These are phyloP conservation scores for Magnusiomyces tetraspermus DNA, from an alignment of 1,139 yeast genomes.

Conservation along the genomic window DNA sequence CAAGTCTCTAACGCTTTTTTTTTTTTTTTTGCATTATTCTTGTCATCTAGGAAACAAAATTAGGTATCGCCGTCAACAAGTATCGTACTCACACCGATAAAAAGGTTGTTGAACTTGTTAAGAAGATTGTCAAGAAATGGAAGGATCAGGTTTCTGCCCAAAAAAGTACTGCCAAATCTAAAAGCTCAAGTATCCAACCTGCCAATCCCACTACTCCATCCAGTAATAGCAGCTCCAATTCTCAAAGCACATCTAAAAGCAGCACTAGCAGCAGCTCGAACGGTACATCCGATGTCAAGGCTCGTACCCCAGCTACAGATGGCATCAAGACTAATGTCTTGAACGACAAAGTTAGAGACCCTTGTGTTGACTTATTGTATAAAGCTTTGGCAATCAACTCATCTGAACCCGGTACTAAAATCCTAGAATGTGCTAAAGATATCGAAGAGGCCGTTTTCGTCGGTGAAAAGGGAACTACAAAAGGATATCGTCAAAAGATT, in stretches of 20 bases:
- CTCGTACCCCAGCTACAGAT: slow-evolving; percentile 72
- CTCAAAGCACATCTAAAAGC: slow-evolving; percentile 11
- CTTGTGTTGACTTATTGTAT: slow-evolving; percentile 73
- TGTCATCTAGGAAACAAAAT: slow-evolving; percentile 67
- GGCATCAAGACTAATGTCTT: slow-evolving; percentile 64
- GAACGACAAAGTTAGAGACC: slow-evolving; percentile 71
- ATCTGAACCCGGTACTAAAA: slow-evolving; percentile 45
- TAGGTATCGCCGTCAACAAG: slow-evolving; percentile 95
- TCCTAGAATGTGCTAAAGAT: slow-evolving; percentile 55
- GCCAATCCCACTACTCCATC: slow-evolving; percentile 5
- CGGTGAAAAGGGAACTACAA: slow-evolving; percentile 46
- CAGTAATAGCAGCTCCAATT: slow-evolving; percentile 10
- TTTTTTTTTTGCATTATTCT: neutral
- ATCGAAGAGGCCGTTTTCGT: slow-evolving; percentile 66
- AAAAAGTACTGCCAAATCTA: slow-evolving; percentile 32
- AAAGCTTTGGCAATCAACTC: slow-evolving; percentile 84
- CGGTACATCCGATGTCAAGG: slow-evolving; percentile 20
- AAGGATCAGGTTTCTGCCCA: slow-evolving; percentile 80
- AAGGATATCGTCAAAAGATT: slow-evolving; percentile 64
- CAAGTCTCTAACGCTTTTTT: neutral
- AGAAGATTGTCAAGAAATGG: slow-evolving; percentile 78
- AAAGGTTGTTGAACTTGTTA: slow-evolving; percentile 62
- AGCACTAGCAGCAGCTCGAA: slow-evolving; percentile 14
- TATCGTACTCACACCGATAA: slow-evolving; percentile 59
- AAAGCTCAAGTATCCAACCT: neutral